Percentiles rank a stretch among this genome's conserved stretches.
Conservation (phyloP, 805 yeast genomes). For the Diddensiella transvaalensis region DNA sequence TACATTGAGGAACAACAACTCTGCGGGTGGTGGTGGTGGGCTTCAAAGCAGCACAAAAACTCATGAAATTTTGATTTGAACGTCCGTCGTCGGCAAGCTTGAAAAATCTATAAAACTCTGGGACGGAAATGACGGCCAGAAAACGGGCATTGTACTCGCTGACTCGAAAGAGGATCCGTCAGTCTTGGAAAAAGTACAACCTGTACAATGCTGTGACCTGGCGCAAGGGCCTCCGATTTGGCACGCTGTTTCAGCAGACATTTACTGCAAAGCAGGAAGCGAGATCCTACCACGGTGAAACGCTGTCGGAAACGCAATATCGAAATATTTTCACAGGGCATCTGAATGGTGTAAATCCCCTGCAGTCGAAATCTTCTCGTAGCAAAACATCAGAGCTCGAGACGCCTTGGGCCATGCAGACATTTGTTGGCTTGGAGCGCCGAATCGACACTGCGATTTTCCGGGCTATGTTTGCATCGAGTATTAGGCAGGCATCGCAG, state of each 20-base stretch:
- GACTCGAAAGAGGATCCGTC: conserved; percentile 50
- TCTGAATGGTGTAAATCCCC: conserved; percentile 80
- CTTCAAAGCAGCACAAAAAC: too few relatives aligned
- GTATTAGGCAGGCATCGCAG: conserved; percentile 90
- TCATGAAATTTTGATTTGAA: too few relatives aligned
- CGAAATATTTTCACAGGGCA: conserved; percentile 63
- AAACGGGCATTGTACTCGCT: conserved; percentile 32
- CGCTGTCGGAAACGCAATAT: conserved; percentile 79
- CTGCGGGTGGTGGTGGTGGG: too few relatives aligned
- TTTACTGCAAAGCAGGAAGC: conserved; percentile 90
- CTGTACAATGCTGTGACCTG: conserved; percentile 78
- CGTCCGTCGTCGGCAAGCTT: too few relatives aligned
- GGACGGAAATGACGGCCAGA: conserved; percentile 14
- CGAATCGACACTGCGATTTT: conserved; percentile 87
- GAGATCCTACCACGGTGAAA: conserved; percentile 94
- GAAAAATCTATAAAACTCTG: not conserved
- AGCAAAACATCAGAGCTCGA: conserved; percentile 28
- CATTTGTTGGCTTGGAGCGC: conserved; percentile 82
- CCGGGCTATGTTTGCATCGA: conserved; percentile 89
- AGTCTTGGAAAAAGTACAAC: conserved; percentile 89
- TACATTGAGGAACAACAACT: not conserved
- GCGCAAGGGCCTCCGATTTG: conserved; percentile 55
- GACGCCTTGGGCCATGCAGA: conserved; percentile 85
- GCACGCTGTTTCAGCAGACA: conserved; percentile 84
- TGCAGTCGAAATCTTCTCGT: conserved; percentile 75